Percentiles rank a stretch among this genome's conserved stretches.
These are phyloP conservation scores for Metschnikowia peoriensis DNA, from an alignment of 805 yeast species.

Conservation along the genomic window DNA sequence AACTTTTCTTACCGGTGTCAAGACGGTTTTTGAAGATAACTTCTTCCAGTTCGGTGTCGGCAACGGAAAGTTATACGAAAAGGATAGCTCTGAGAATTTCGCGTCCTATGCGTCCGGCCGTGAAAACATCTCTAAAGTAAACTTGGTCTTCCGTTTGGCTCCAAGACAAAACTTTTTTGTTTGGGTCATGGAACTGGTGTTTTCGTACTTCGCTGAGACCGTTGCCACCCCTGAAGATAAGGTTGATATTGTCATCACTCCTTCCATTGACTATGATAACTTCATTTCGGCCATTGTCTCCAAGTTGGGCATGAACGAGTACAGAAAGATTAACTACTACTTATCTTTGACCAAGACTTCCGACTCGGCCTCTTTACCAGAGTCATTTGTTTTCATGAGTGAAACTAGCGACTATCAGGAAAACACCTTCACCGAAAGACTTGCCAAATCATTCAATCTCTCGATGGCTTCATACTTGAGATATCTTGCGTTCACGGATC, in stretches of 20 bases:
- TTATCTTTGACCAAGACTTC: constrained; percentile 81
- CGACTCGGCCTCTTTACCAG: constrained; percentile 69
- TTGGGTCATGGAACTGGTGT: constrained; percentile 58
- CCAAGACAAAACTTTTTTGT: constrained; percentile 80
- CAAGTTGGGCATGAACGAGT: constrained; percentile 75
- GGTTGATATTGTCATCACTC: constrained; percentile 59
- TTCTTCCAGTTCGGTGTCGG: constrained; percentile 76
- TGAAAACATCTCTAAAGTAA: constrained; percentile 62
- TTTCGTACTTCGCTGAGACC: constrained; percentile 56
- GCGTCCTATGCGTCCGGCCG: constrained; percentile 88
- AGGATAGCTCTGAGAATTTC: constrained; percentile 63
- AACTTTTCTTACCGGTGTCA: constrained; percentile 48
- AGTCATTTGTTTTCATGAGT: constrained; percentile 80
- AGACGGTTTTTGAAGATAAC: constrained; percentile 57
- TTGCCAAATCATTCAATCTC: constrained; percentile 38
- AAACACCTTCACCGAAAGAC: constrained; percentile 50
- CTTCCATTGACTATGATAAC: constrained; percentile 57
- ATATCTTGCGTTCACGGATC: constrained; percentile 80
- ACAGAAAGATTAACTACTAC: constrained; percentile 75
- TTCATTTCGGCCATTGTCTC: constrained; percentile 83
- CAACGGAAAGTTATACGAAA: constrained; percentile 44
- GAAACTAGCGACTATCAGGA: constrained; percentile 83
- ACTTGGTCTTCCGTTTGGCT: constrained; percentile 59
- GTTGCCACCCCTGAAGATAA: constrained; percentile 56
- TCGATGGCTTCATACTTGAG: constrained; percentile 51